Base-by-base conservation (phyloP, 208 protist species). In the Spongospora subterranea region DNA sequence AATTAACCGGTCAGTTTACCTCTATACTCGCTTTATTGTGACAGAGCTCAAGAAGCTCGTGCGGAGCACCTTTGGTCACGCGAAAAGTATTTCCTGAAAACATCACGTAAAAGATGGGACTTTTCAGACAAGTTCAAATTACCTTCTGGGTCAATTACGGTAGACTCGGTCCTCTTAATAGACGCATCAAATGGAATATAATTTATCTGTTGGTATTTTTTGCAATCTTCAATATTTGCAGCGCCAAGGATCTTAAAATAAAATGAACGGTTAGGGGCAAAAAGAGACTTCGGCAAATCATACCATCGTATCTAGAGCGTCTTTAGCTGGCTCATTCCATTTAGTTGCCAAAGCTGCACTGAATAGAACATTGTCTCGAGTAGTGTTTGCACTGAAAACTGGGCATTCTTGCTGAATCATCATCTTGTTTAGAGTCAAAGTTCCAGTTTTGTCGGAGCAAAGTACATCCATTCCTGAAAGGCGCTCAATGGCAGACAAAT, bases 361-460 rank as follows among this genome's bases (percentile, higher is more conserved):
- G 35, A 82, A n/a, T n/a, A 82, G 71, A 35, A 82, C 71, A n/a
- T 82, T 6, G n/a, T 82, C 71, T 35, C 71, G 6, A 40, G 71
- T 82, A 39, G 40, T 82, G 6, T 6, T 82, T 45, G 71, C 17
- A 45, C n/a, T 35, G 71, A 82, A 82, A 17, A 43, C 38, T 17
- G 88, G 41, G 40, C 88, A 89, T 45, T 54, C 88, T 17, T 91
- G 11, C 32, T 91, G 54, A 32, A 91, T 64, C 60, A 82, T 24
- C 89, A 91, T 46, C n/a, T 91, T 65, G 89, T 91, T 91, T 88
- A 91, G 45, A 32, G 89, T 91, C 50, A 91, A 64, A 41, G 89
- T 91, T 0, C 89, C 97, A 6, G 97, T 98, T 93, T 98, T 98
- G 93, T 98, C 97, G 38, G 95, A 97, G 94, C 96, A 98, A 53